phyloP scores from a whole-genome alignment of 371 early-diverging fungal genomes.

The Vavraia culicis region DNA sequence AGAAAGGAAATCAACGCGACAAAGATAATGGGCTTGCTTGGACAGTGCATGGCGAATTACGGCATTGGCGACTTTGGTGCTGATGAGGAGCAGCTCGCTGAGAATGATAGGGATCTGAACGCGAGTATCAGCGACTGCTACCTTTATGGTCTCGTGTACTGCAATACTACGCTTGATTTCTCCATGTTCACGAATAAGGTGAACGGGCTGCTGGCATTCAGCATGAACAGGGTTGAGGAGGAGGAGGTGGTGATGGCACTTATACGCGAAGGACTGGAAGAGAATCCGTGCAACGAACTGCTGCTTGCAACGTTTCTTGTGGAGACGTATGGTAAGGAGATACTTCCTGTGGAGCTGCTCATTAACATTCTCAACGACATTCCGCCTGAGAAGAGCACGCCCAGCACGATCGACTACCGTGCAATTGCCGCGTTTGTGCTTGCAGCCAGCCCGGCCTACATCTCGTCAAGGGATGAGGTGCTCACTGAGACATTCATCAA shows the following conservation, averaged over 20 bases:
- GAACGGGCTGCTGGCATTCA: slow-evolving; percentile 27
- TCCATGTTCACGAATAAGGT: too few relatives aligned
- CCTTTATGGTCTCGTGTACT: too few relatives aligned
- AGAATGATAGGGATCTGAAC: too few relatives aligned
- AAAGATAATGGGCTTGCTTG: too few relatives aligned
- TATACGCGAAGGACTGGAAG: slow-evolving; percentile 10
- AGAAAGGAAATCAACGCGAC: too few relatives aligned
- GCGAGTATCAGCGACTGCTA: too few relatives aligned
- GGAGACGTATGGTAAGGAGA: slow-evolving; percentile 10
- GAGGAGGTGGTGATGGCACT: slow-evolving; percentile 32
- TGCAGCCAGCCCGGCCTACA: slow-evolving; percentile 30
- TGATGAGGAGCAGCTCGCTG: too few relatives aligned
- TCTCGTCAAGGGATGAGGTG: slow-evolving; percentile 23
- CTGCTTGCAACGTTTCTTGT: slow-evolving; percentile 19
- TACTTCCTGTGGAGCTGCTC: slow-evolving; percentile 8
- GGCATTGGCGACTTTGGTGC: too few relatives aligned
- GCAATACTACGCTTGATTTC: too few relatives aligned
- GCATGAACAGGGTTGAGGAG: slow-evolving; percentile 19
- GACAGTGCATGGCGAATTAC: too few relatives aligned
- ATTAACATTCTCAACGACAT: slow-evolving; percentile 3
- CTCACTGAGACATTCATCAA: slow-evolving; percentile 22
- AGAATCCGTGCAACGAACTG: slow-evolving; percentile 14
- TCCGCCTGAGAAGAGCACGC: slow-evolving; percentile 9
- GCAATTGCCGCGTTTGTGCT: slow-evolving; percentile 30
- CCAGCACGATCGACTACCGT: too few relatives aligned